Percentiles rank a stretch among this genome's conserved stretches.
Conservation (phyloP, 345 rosid genomes). For the Brassica carinata region DNA sequence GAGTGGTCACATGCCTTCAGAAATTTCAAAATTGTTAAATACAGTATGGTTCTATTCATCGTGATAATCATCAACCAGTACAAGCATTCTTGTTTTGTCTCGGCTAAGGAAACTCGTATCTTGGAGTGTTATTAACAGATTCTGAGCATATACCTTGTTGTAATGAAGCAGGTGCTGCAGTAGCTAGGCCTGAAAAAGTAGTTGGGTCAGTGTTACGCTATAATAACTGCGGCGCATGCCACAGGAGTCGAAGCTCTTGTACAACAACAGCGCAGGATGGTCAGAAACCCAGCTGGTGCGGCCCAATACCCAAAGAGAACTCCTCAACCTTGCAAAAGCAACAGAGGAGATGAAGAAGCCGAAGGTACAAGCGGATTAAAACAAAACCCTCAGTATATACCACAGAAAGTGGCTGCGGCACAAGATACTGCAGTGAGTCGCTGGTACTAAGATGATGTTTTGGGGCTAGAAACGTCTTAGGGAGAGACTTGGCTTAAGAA, state of each 20-base stretch:
- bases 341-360: constrained; percentile 67
- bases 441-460: constrained; percentile 59
- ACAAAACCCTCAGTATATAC: constrained; percentile 79
- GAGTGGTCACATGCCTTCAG: no score
- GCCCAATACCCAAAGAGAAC: constrained; percentile 75
- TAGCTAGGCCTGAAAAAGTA: constrained; percentile 85
- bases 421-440: constrained; percentile 69
- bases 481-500: constrained; percentile 16
- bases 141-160: constrained; percentile 16
- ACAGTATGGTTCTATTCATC: no score
- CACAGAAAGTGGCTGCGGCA: constrained; percentile 82
- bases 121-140: no score
- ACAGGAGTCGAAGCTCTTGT: constrained; percentile 68
- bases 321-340: constrained; percentile 60
- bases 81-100: no score
- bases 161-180: constrained; percentile 59
- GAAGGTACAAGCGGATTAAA: constrained; percentile 70
- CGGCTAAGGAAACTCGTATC: no score
- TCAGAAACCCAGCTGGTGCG: constrained; percentile 61
- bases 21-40: no score
- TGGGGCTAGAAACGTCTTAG: not conserved
- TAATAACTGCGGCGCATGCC: constrained; percentile 74
- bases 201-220: constrained; percentile 80
- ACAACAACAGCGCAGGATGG: constrained; percentile 68
- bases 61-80: no score